Evolutionary conservation across 352 stramenopile genomes (phyloP), one percentile per base, ranked within the genome.

Genomic region (Pythium phragmitis): DNA sequence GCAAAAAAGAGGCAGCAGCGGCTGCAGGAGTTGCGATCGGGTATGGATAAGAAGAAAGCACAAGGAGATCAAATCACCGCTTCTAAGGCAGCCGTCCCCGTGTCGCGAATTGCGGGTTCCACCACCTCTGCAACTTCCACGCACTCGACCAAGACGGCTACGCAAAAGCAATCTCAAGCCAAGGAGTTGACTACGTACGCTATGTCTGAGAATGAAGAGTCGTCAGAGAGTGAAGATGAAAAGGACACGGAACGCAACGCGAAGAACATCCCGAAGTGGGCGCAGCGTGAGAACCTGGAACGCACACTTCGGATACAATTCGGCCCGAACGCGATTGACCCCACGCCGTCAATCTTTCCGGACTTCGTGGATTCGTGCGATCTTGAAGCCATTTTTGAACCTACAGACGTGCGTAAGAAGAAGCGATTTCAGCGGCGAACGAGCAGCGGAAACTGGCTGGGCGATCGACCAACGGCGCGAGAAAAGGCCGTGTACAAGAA

Each of bases 291-390:
- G 19, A 79, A 92, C 59, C 62, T 96, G 12, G 83, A 91, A 59
- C 78, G 83, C 19, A 75, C 81, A 17, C 60, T 96, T 33, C 78
- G 75, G 8, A 63, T 70, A 19, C 87, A 96, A 57, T 96, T 92
- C 67, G 84, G 85, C 3, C 75, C 76, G 36, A 87, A 91, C 41
- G 82, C 80, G 4, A 70, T 84, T 13, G 85, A 94, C 58, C 87
- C 85, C 11, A 89, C 83, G n/a, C 87, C 84, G 6, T 70, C 68
- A 5, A 91, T 94, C 63, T 96, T 96, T 57, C 76, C 79, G 11
- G 87, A 96, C 42, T 95, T 93, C 63, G 79, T 92, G 19, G 84
- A 89, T 54, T 87, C 82, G 4, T 96, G 87, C 62, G 85, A 96
- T 60, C 49, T 96, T 2, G 87, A 94, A 69, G 78, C 82, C 11